Evolutionary conservation across 805 yeast species (phyloP).

Genomic region (Ogataea angusta): DNA sequence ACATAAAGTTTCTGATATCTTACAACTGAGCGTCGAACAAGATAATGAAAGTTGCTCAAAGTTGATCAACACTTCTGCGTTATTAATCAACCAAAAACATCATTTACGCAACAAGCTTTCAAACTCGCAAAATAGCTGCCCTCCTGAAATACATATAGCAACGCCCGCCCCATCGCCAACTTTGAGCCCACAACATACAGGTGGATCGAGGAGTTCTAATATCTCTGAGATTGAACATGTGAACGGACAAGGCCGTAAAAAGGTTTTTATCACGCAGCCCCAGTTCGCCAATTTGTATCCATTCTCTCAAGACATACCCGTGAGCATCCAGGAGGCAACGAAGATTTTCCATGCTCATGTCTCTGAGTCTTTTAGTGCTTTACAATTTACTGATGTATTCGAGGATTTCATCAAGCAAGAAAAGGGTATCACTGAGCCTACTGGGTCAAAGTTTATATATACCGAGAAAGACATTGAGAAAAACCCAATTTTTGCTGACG

Average conservation of each 20-base stretch:
- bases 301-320: slow-evolving; percentile 47
- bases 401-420: slow-evolving; percentile 71
- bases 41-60: slow-evolving; percentile 20
- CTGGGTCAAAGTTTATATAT: slow-evolving; percentile 16
- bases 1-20: slow-evolving; percentile 42
- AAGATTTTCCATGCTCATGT: slow-evolving; percentile 60
- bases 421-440: slow-evolving; percentile 16
- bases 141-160: slow-evolving; percentile 60
- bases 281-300: slow-evolving; percentile 34
- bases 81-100: slow-evolving; percentile 33
- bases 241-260: slow-evolving; percentile 32
- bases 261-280: slow-evolving; percentile 32
- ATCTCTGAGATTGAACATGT: slow-evolving; percentile 30
- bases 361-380: slow-evolving; percentile 61
- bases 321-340: slow-evolving; percentile 77
- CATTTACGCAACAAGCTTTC: slow-evolving; percentile 31
- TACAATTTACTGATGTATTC: slow-evolving; percentile 70
- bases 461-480: slow-evolving; percentile 28
- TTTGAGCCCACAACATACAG: slow-evolving; percentile 43
- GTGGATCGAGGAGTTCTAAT: slow-evolving; percentile 26
- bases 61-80: slow-evolving; percentile 25
- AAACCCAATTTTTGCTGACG: slow-evolving; percentile 36
- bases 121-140: slow-evolving; percentile 31
- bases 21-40: slow-evolving; percentile 33
- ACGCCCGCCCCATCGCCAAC: slow-evolving; percentile 90